phyloP scores from a whole-genome alignment of 2,329 filamentous ascomycete species.

The Fusarium graminum region DNA sequence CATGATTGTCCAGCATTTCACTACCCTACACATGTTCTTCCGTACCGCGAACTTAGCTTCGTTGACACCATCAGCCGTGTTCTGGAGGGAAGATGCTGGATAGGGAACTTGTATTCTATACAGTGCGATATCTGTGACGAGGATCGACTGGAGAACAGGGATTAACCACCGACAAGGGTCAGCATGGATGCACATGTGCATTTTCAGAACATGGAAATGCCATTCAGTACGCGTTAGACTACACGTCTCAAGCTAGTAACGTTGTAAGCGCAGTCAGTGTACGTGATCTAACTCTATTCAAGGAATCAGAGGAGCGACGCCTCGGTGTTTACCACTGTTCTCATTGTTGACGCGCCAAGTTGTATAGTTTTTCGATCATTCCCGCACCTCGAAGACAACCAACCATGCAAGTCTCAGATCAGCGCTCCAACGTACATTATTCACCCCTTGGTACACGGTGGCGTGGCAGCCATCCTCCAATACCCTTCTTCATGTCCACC shows the following conservation, averaged over 20 bases:
- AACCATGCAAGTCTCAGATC: too few relatives aligned
- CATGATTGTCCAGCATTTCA: constrained; percentile 9
- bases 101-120: constrained; percentile 21
- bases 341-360: background rate
- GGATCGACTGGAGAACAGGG: constrained; percentile 9
- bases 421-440: too few relatives aligned
- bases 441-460: background rate
- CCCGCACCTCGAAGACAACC: too few relatives aligned
- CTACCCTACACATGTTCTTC: background rate
- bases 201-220: constrained; percentile 31
- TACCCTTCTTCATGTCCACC: constrained; percentile 59
- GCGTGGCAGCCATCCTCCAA: background rate
- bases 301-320: constrained; percentile 16
- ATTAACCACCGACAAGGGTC: constrained; percentile 24
- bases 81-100: constrained; percentile 29
- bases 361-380: too few relatives aligned
- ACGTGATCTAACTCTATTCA: constrained; percentile 14
- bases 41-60: constrained; percentile 32
- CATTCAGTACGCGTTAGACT: constrained; percentile 25
- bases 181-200: constrained; percentile 38
- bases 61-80: constrained; percentile 26
- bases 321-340: constrained; percentile 15
- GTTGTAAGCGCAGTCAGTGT: constrained; percentile 20
- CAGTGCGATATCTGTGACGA: constrained; percentile 33
- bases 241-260: constrained; percentile 30